phyloP scores from a whole-genome alignment of 1,139 yeast genomes.

The Candida pseudoviswanathii region DNA sequence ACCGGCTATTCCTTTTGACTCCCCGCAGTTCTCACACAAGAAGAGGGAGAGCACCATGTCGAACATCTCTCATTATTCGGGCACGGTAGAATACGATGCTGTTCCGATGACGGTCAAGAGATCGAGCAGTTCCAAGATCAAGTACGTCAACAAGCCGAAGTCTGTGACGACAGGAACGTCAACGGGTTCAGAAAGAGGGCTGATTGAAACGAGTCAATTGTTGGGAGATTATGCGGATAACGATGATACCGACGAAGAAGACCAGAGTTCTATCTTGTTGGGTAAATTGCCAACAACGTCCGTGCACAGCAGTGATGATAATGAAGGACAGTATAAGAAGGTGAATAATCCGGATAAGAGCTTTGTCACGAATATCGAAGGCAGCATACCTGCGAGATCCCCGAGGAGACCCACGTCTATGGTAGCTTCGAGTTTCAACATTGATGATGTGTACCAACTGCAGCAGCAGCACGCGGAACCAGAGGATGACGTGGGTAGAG shows the following conservation, averaged over 20 bases:
- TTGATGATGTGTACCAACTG: neutral
- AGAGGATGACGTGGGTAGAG: neutral
- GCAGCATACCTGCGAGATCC: slow-evolving; percentile 46
- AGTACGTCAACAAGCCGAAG: slow-evolving; percentile 6
- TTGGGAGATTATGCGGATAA: slow-evolving; percentile 1
- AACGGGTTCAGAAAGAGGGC: neutral
- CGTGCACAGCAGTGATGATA: slow-evolving; percentile 1
- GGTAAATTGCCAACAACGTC: slow-evolving; percentile 20
- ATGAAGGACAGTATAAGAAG: neutral
- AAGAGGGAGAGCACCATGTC: slow-evolving; percentile 30
- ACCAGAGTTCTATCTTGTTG: slow-evolving; percentile 15
- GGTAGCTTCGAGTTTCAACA: slow-evolving; percentile 15
- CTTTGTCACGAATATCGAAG: slow-evolving; percentile 40
- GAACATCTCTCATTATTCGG: slow-evolving; percentile 33
- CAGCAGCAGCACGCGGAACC: neutral
- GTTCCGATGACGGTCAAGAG: slow-evolving; percentile 24
- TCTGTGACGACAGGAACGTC: neutral
- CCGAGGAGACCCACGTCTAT: slow-evolving; percentile 43
- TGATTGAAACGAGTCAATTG: slow-evolving; percentile 4
- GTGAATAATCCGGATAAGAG: slow-evolving; percentile 29
- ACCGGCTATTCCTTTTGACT: too few relatives aligned
- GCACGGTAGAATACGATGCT: slow-evolving; percentile 24
- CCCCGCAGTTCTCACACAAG: neutral
- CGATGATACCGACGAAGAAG: slow-evolving; percentile 11
- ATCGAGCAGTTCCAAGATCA: slow-evolving; percentile 14